Evolutionary conservation across 805 yeast genomes (phyloP), one percentile per base, ranked within the genome.

Genomic region (Brettanomyces bruxellensis): DNA sequence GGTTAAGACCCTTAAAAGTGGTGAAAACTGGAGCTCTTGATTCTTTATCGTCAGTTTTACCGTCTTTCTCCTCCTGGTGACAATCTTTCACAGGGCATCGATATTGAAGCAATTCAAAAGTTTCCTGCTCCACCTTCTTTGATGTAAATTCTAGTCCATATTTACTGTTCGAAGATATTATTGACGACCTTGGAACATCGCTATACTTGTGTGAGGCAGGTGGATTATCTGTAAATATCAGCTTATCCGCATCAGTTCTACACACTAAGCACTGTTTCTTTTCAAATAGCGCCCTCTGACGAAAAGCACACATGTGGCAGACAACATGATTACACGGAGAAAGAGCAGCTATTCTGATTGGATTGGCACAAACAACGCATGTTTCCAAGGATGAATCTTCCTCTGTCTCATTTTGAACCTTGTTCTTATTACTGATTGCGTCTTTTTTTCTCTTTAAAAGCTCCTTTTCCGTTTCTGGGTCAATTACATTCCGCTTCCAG

Each of bases 291-390:
- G 89, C 90, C 40, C 96, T 70, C 57, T 88, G 89, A 52, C 96
- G 73, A 52, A 91, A 76, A 0, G 87, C 71, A 68, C 99, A 93
- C 40, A 62, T 66, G 58, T 88, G 86, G 63, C 99, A 93, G 0
- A 89, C 79, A 34, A 71, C 74, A 60, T 93, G 98, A 55, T 82
- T 80, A 64, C 99, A 93, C 0, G 88, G 86, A 1, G 93, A 76
- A 8, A 85, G 57, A 0, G 95, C 87, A 3, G 81, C 79, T 54
- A 72, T 75, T n/a, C 55, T 53, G 25, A 88, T 71, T 30, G 68
- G 68, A 41, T 86, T 83, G 0, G 97, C 93, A 68, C 99, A 93
- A 47, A 93, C 86, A 23, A 89, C 66, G 71, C 97, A 90, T 32
- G 65, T 58, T 11, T 73, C 73, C 7, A 23, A 12, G 18, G 13